Evolutionary conservation across 148 eudicot species (phyloP).

Genomic region (Chenopodium berlandieri): DNA sequence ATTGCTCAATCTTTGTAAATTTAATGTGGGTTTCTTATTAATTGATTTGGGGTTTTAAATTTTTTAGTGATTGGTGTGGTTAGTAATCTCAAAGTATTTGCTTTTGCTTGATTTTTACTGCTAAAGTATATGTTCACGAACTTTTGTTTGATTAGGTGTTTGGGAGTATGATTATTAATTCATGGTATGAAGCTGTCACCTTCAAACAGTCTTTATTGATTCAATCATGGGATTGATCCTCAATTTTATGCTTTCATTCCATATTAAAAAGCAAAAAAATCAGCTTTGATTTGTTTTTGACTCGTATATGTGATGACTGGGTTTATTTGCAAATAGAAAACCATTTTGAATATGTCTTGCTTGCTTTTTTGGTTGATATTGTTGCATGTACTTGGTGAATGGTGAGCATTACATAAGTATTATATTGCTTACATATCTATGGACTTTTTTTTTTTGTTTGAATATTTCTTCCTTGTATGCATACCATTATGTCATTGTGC

Average conservation of each 20-base stretch:
- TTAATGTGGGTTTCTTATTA: conserved; percentile 14
- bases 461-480: neutral
- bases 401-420: neutral
- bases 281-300: too few relatives aligned
- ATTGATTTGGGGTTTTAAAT: neutral
- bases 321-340: neutral
- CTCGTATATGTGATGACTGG: neutral
- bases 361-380: neutral
- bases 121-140: too few relatives aligned
- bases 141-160: too few relatives aligned
- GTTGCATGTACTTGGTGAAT: neutral
- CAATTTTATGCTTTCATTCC: too few relatives aligned
- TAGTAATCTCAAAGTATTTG: too few relatives aligned
- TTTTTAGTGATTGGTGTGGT: neutral
- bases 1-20: neutral
- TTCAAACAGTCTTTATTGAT: neutral
- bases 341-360: neutral
- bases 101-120: neutral
- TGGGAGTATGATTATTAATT: neutral
- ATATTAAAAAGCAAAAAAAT: too few relatives aligned
- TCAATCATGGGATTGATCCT: neutral
- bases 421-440: neutral
- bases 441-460: neutral
- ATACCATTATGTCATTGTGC: neutral
- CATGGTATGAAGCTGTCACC: neutral